A percentile compares a stretch with the other conserved stretches of the same genome.
Conservation (phyloP, 345 rosid species). For the Brassica rapa region DNA sequence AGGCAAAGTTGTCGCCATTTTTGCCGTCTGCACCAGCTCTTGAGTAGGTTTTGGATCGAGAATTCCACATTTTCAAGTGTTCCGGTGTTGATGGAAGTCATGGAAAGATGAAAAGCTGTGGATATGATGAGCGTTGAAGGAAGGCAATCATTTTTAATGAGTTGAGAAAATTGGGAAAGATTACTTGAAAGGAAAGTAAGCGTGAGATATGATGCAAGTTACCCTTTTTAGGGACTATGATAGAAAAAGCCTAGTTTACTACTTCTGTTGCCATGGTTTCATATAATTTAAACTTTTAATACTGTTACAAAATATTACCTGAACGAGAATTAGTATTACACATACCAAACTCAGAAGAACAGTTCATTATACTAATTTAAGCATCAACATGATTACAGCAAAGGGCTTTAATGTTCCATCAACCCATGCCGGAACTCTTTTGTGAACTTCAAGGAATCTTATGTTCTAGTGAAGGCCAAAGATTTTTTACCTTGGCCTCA, state of each 20-base stretch:
- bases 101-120: slow-evolving; percentile 1
- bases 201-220: slow-evolving; percentile 11
- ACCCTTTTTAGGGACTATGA: background rate
- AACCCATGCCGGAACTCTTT: slow-evolving; percentile 9
- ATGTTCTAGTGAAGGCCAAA: slow-evolving; percentile 18
- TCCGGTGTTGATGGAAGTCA: slow-evolving; percentile 25
- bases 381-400: slow-evolving; percentile 21
- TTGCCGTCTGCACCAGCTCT: slow-evolving; percentile 49
- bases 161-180: background rate
- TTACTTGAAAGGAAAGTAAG: slow-evolving; percentile 38
- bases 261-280: background rate
- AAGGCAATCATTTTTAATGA: slow-evolving; percentile 19
- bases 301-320: background rate
- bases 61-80: slow-evolving; percentile 48
- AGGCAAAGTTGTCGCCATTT: slow-evolving; percentile 55
- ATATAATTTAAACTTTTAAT: background rate
- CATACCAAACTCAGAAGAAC: slow-evolving; percentile 23
- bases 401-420: slow-evolving; percentile 19
- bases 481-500: slow-evolving; percentile 25
- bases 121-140: slow-evolving; percentile 22
- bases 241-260: background rate
- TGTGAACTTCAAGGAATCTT: slow-evolving; percentile 1
- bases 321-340: slow-evolving; percentile 27
- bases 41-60: slow-evolving; percentile 51
- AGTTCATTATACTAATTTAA: slow-evolving; percentile 16